phyloP scores from a whole-genome alignment of 2,329 filamentous ascomycete species.

The Hypoxylon sp. region DNA sequence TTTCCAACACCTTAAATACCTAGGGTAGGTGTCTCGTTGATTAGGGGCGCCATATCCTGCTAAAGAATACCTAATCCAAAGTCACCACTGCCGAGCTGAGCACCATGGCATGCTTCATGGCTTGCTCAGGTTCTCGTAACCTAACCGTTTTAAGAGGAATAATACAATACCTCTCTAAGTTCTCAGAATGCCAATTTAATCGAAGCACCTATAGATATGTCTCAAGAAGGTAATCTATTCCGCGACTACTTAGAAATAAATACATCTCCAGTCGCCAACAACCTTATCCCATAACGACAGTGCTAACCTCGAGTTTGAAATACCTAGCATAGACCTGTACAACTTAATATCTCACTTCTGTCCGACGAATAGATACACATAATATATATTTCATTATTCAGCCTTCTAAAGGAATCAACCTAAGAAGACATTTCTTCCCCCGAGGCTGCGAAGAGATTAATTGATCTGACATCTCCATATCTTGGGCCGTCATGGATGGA shows the following conservation, averaged over 20 bases:
- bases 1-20: neutral
- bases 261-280: neutral
- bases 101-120: neutral
- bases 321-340: neutral
- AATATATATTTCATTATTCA: neutral
- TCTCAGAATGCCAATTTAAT: neutral
- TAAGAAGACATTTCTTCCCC: conserved; percentile 71
- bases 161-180: neutral
- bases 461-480: conserved; percentile 77
- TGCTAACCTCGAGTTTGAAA: neutral
- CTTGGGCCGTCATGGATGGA: conserved; percentile 65
- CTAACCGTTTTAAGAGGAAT: neutral
- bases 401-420: conserved; percentile 58
- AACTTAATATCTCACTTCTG: neutral
- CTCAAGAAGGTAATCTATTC: neutral
- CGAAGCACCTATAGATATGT: neutral
- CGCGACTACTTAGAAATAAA: neutral
- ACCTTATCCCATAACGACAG: neutral
- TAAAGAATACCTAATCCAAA: neutral
- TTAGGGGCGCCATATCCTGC: neutral
- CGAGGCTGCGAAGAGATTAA: conserved; percentile 75
- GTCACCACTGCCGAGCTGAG: neutral
- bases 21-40: neutral
- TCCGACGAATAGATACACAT: neutral
- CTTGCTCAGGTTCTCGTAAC: neutral